Conservation (phyloP, 2,329 filamentous ascomycete species). For the Graphilbum fragrans region DNA sequence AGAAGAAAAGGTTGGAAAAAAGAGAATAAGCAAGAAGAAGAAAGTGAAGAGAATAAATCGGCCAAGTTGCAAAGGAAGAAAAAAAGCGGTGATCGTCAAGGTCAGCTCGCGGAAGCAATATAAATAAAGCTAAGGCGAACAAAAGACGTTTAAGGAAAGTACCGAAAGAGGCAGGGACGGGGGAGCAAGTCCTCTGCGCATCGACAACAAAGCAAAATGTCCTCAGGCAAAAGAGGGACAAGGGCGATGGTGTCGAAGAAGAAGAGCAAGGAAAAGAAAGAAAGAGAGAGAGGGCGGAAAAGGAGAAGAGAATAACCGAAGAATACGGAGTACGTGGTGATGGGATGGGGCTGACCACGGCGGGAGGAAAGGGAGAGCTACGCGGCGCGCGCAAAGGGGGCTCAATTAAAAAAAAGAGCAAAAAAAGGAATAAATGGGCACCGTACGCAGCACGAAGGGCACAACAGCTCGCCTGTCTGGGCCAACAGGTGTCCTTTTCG, state of each 20-base stretch:
- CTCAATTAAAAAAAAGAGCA: neutral
- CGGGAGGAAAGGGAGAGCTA: conserved; percentile 1
- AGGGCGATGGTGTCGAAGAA: neutral
- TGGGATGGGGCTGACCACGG: neutral
- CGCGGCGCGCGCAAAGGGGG: neutral
- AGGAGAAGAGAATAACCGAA: neutral
- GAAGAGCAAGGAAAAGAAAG: neutral
- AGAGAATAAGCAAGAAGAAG: conserved; percentile 1
- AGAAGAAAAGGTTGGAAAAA: neutral
- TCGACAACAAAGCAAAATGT: too few species aligned
- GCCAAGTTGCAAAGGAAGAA: too few species aligned
- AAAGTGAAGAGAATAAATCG: neutral
- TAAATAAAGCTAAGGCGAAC: neutral
- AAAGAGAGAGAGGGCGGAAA: neutral
- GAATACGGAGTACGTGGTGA: neutral
- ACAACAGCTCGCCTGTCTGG: neutral
- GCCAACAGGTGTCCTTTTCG: conserved; percentile 1
- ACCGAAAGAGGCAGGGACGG: neutral
- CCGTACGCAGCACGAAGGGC: too few species aligned
- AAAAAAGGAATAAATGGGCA: too few species aligned
- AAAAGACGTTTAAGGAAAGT: neutral
- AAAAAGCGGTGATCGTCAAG: too few species aligned
- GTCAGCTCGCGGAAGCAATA: too few species aligned
- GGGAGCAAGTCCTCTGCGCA: too few species aligned
- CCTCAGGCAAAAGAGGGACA: neutral